Base-by-base conservation (phyloP, 495 filamentous ascomycete species). In the Aspergillus haitiensis region DNA sequence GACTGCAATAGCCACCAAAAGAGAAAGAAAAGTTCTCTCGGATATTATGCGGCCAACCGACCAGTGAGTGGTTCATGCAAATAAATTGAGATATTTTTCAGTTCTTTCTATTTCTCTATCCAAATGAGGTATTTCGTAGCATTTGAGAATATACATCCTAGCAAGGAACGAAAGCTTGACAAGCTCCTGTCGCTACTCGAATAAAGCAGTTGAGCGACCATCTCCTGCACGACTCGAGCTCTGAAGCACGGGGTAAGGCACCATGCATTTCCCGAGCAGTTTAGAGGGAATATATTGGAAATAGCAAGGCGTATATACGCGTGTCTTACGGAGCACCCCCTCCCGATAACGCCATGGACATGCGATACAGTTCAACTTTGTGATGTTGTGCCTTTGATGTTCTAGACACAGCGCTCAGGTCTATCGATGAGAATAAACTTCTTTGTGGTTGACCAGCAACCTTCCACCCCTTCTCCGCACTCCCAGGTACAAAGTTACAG, bases 281-380 rank as follows among this genome's bases (percentile, higher is more conserved):
- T 44, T 27, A 45, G 40, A 50, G 36, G 34, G 31, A 47, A 21
- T 27, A 39, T 37, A 27, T 27, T 27, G 21, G 21, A 27, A 27
- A 27, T 27, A 27, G n/a, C 16, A 52, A 34, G 45, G 47, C 18
- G 8, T 35, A 3, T 47, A 8, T 21, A 9, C 35, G 6, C 10
- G 16, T 57, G 33, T 50, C 55, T 57, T 35, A 39, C 48, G 47
- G 56, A 58, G 46, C 34, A 58, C 56, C 40, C 51, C 51, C 35
- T 47, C 42, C 44, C 51, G 52, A 34, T 16, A 21, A 7, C 44
- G 37, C 9, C 21, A 32, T 11, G 52, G 15, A 33, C 53, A 42
- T 54, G 34, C 34, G 33, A 48, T 39, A 54, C 21, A 52, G 37
- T 32, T 44, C 36, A 15, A 16, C 9, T 16, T 15, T 21, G 33